Percentiles rank a stretch among this genome's conserved stretches.
phyloP scores from a whole-genome alignment of 2,329 filamentous ascomycete species.

The Venturia nashicola region DNA sequence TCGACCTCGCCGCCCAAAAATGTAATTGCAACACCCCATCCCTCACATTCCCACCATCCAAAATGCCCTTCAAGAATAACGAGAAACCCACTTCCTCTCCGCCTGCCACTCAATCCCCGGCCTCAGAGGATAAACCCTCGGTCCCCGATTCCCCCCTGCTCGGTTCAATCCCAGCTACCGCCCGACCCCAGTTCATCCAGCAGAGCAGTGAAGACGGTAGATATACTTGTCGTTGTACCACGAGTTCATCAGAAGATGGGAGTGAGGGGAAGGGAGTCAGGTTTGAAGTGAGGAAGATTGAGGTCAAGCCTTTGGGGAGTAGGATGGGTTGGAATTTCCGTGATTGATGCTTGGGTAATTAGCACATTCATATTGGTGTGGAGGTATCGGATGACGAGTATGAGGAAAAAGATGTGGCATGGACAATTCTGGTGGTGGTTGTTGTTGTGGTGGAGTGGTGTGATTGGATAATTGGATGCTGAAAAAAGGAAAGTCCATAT shows the following conservation, averaged over 20 bases:
- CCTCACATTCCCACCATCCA: neutral
- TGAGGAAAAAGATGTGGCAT: no score
- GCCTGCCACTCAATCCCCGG: neutral
- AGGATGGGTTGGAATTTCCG: neutral
- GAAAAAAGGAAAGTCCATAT: no score
- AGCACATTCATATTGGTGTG: no score
- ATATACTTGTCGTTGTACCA: neutral
- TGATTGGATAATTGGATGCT: no score
- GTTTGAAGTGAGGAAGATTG: slow-evolving; percentile 8
- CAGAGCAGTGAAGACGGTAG: neutral
- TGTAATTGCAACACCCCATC: neutral
- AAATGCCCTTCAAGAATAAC: neutral
- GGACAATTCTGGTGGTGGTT: no score
- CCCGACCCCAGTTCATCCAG: neutral
- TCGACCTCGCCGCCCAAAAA: neutral
- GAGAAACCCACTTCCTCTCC: neutral
- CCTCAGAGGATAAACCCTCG: no score
- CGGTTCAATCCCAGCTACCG: neutral
- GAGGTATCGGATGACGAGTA: no score
- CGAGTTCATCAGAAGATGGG: neutral
- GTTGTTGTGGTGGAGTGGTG: no score
- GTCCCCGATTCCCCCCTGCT: neutral
- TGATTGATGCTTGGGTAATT: neutral
- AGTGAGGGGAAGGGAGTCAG: neutral
- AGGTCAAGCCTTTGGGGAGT: neutral